Percentiles rank a stretch among this genome's conserved stretches.
These are phyloP conservation scores for Rosa hybrid DNA, from an alignment of 331 rosid genomes.

Conservation along the genomic window DNA sequence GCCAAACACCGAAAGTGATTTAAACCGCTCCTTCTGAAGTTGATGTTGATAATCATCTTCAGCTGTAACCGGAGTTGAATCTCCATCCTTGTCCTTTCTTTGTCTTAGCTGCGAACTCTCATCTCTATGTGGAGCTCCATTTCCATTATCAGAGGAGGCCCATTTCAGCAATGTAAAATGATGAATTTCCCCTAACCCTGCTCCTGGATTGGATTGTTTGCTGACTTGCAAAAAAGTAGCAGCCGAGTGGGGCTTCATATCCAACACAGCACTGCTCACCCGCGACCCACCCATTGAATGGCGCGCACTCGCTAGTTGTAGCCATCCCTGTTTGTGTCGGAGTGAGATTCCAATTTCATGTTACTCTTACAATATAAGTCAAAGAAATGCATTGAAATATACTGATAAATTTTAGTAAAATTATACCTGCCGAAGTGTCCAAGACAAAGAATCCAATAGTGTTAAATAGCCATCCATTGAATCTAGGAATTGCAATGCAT, in stretches of 20 bases:
- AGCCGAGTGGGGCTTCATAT: conserved; percentile 72
- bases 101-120: conserved; percentile 46
- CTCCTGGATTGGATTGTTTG: conserved; percentile 30
- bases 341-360: conserved; percentile 4
- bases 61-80: conserved; percentile 38
- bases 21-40: conserved; percentile 67
- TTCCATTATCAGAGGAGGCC: conserved; percentile 50
- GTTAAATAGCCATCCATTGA: conserved; percentile 58
- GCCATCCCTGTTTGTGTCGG: conserved; percentile 68
- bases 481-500: conserved; percentile 68
- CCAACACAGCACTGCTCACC: conserved; percentile 61
- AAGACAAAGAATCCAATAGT: conserved; percentile 53
- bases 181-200: conserved; percentile 5
- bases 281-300: conserved; percentile 91
- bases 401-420: neutral
- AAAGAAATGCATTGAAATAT: neutral
- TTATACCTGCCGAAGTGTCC: conserved; percentile 69
- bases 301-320: conserved; percentile 85
- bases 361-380: neutral
- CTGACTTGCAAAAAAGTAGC: conserved; percentile 60
- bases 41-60: conserved; percentile 34
- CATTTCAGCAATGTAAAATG: conserved; percentile 66
- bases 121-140: neutral
- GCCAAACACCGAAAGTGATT: conserved; percentile 68
- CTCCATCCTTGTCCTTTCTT: conserved; percentile 33